Evolutionary conservation across 768 basidiomycete species (phyloP).

Genomic region (Tricholoma saponaceum): DNA sequence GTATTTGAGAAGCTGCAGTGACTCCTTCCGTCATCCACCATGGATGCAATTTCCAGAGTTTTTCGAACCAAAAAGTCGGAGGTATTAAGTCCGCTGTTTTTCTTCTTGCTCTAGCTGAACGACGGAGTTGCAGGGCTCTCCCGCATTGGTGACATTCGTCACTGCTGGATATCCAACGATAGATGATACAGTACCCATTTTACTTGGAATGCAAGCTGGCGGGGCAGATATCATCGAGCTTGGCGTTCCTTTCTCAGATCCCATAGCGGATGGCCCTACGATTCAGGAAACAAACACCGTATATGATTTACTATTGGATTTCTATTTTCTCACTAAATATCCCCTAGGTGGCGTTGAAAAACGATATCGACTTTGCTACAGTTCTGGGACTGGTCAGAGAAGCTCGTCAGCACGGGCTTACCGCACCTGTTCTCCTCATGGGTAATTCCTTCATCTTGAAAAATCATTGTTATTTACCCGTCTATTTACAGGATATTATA

Average conservation of each 20-base stretch:
- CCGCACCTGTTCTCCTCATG: constrained; percentile 89
- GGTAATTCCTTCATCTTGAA: constrained; percentile 40
- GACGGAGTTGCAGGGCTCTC: constrained; percentile 36
- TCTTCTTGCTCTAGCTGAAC: not conserved
- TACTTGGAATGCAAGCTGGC: constrained; percentile 91
- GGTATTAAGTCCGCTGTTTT: constrained; percentile 26
- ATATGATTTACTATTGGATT: not conserved
- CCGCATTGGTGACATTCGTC: constrained; percentile 82
- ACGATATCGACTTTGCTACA: constrained; percentile 71
- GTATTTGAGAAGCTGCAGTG: not conserved
- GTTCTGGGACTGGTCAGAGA: constrained; percentile 74
- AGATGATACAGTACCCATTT: constrained; percentile 77
- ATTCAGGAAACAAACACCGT: constrained; percentile 96
- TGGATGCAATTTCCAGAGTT: constrained; percentile 70
- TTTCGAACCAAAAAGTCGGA: constrained; percentile 63
- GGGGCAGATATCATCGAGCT: constrained; percentile 95
- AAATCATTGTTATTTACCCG: constrained; percentile 2
- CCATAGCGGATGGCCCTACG: constrained; percentile 90
- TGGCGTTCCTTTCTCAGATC: constrained; percentile 94
- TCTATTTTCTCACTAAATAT: constrained; percentile 5
- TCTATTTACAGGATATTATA: constrained; percentile 80
- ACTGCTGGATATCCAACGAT: constrained; percentile 88
- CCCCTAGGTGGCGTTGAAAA: constrained; percentile 74
- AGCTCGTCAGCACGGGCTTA: constrained; percentile 79
- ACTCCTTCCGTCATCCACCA: constrained; percentile 24